A percentile compares a stretch with the other conserved stretches of the same genome.
These are phyloP conservation scores for Kwoniella dendrophila DNA, from an alignment of 768 basidiomycete species.

Conservation along the genomic window DNA sequence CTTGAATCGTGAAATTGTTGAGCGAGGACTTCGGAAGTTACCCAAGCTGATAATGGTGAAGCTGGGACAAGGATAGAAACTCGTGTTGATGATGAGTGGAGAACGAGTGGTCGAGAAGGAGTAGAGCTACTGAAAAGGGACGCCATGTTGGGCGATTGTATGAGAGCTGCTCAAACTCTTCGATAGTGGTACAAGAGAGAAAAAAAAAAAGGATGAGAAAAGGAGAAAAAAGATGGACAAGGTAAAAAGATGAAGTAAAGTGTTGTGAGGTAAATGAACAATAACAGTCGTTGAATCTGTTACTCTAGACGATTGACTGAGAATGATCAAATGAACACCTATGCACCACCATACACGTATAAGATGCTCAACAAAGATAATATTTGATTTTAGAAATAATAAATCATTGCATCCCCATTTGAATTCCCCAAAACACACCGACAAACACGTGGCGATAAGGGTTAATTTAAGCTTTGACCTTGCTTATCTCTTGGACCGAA, in stretches of 20 bases:
- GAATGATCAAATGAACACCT: no score
- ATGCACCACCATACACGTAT: no score
- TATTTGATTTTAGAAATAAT: neutral
- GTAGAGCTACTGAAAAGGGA: conserved; percentile 47
- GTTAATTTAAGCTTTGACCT: conserved; percentile 4
- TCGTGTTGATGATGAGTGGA: conserved; percentile 53
- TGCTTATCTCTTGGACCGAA: conserved; percentile 16
- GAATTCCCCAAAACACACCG: conserved; percentile 18
- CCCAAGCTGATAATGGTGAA: conserved; percentile 80
- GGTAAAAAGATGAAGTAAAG: neutral
- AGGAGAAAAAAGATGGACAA: neutral
- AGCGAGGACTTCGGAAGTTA: conserved; percentile 83
- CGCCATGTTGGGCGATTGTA: conserved; percentile 42
- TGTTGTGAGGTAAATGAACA: neutral
- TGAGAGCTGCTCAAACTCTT: conserved; percentile 25
- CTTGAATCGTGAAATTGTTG: conserved; percentile 76
- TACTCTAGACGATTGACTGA: no score
- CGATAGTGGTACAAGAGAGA: neutral
- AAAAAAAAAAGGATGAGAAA: neutral
- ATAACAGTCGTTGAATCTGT: no score
- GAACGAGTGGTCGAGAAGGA: conserved; percentile 55
- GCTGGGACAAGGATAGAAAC: conserved; percentile 80
- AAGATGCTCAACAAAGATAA: no score
- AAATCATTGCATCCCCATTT: conserved; percentile 7
- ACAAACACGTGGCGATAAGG: conserved; percentile 4